Evolutionary conservation across 2,329 filamentous ascomycete genomes (phyloP).

Genomic region (Diaporthe batatas): DNA sequence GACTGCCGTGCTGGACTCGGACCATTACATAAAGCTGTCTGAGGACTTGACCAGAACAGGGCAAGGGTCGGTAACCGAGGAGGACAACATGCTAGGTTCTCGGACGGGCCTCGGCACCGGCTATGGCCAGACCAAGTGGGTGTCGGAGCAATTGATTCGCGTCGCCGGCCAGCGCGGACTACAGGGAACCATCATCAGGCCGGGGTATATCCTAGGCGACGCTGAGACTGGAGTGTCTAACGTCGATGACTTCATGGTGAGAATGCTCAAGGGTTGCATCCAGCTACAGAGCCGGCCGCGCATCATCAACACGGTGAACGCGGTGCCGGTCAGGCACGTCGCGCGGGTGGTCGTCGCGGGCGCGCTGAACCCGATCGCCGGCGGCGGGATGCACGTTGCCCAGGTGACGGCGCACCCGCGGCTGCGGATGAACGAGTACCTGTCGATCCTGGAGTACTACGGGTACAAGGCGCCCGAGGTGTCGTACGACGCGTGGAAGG

Average conservation of each 20-base stretch:
- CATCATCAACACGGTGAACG: conserved; percentile 90
- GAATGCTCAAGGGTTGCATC: conserved; percentile 88
- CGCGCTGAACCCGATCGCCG: conserved; percentile 71
- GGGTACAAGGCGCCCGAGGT: conserved; percentile 79
- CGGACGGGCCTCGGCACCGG: conserved; percentile 83
- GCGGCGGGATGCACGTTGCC: conserved; percentile 67
- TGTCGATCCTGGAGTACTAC: conserved; percentile 77
- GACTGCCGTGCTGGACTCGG: conserved; percentile 84
- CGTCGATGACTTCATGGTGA: conserved; percentile 91
- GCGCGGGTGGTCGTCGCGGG: conserved; percentile 83
- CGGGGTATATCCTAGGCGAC: conserved; percentile 88
- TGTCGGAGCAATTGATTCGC: conserved; percentile 76
- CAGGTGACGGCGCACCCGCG: conserved; percentile 87
- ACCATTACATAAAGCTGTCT: conserved; percentile 83
- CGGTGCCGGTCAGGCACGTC: conserved; percentile 88
- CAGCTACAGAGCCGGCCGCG: conserved; percentile 80
- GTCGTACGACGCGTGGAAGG: conserved; percentile 77
- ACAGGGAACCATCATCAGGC: conserved; percentile 79
- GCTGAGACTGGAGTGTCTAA: conserved; percentile 77
- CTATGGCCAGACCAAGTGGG: conserved; percentile 95
- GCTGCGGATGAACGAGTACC: conserved; percentile 81
- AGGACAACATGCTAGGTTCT: conserved; percentile 83
- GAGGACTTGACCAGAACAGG: conserved; percentile 71
- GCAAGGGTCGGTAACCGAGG: conserved; percentile 76
- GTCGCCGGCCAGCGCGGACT: conserved; percentile 85